Base-by-base conservation (phyloP, 495 filamentous ascomycete species). In the Thermochaetoides thermophila region DNA sequence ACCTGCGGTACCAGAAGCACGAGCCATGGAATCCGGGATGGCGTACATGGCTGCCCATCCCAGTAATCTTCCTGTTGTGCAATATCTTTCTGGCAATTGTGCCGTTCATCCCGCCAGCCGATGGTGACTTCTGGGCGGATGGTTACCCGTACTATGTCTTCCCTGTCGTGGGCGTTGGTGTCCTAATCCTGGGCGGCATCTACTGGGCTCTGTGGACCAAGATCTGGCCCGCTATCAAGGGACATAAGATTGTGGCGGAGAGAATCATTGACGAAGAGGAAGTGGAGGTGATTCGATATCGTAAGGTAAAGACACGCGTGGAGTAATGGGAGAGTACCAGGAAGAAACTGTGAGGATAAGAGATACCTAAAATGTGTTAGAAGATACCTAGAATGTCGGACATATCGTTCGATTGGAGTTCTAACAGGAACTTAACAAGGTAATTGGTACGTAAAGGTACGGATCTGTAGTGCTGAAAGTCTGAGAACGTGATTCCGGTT, bases 191-290 rank as follows among this genome's bases (percentile, higher is more conserved):
- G 13, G 65, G 65, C 10, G 64, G 26, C 10, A 32, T 67, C 2
- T 70, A 70, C 43, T 70, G 66, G 66, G 27, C 56, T 14, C 40
- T 63, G 32, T 70, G 66, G 66, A 64, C 61, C 12, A 56, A 57
- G 43, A 39, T 68, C 20, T 54, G 59, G 49, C 66, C 66, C 18
- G 55, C 50, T 13, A 42, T 70, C 19, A 56, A 62, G 19, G 66
- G 65, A 12, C 69, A 70, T 42, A 62, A 52, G 43, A 52, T 68
- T 32, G 44, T 48, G 17, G 52, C 57, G 12, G 54, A 66, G 34
- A 50, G 63, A 37, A 43, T 57, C 32, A 36, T 66, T 17, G 50
- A 53, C 45, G 55, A 57, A 9, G 48, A 59, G 10, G 68, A 68
- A 9, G 53, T 39, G 0, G 68, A 72, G 42, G 60, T 64, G 17